These are phyloP conservation scores for Cucurbitaria berberidis DNA, from an alignment of 2,329 filamentous ascomycete species.

Conservation along the genomic window DNA sequence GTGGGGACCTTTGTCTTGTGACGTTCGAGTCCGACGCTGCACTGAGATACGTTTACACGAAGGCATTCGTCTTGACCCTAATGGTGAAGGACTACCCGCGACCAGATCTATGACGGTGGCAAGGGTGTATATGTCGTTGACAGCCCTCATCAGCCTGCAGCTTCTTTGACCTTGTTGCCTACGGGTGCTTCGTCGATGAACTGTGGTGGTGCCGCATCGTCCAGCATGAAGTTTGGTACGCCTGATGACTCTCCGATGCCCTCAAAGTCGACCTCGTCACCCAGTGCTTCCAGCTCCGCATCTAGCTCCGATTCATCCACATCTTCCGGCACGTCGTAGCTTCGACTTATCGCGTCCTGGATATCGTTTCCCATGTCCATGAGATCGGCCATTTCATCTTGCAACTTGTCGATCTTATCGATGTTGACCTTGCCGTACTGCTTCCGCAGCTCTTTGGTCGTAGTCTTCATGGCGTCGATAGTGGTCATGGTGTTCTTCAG, in stretches of 20 bases:
- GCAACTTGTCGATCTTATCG: conserved; percentile 95
- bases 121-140: not conserved
- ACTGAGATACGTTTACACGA: not conserved
- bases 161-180: conserved; percentile 78
- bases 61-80: not conserved
- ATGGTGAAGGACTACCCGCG: not conserved
- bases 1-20: not conserved
- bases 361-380: conserved; percentile 99
- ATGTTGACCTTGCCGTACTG: conserved; percentile 98
- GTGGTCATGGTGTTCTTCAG: conserved; percentile 98
- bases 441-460: conserved; percentile 87
- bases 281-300: conserved; percentile 92
- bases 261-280: conserved; percentile 92
- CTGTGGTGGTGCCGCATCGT: conserved; percentile 79
- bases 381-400: conserved; percentile 98
- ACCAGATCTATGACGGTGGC: not conserved
- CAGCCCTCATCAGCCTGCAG: conserved; percentile 59
- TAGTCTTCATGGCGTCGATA: conserved; percentile 96
- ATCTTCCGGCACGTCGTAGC: conserved; percentile 95
- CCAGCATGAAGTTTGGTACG: conserved; percentile 85
- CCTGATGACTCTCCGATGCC: conserved; percentile 65
- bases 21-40: not conserved
- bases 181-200: conserved; percentile 93
- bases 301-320: conserved; percentile 96
- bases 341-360: conserved; percentile 87